Conservation (phyloP, 2,329 filamentous ascomycete species). For the Colletotrichum incanum region DNA sequence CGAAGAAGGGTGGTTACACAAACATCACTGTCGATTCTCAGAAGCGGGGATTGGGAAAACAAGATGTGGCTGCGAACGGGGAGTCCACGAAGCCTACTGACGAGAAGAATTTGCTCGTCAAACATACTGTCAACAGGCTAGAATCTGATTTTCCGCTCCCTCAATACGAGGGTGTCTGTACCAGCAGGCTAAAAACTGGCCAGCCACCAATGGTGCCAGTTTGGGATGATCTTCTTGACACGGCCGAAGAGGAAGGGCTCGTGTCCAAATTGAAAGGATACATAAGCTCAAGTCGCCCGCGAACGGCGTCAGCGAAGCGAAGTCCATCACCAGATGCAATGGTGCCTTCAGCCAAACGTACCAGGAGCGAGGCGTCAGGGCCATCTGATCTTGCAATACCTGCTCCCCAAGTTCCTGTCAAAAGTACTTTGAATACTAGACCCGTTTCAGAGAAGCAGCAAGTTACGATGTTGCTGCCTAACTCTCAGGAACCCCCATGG, state of each 20-base stretch:
- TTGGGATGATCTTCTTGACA: conserved; percentile 55
- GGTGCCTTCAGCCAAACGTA: conserved; percentile 21
- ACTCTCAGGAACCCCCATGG: conserved; percentile 21
- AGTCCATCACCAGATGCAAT: conserved; percentile 10
- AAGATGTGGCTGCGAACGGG: too few relatives aligned
- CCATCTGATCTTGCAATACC: not conserved
- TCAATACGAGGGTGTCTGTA: conserved; percentile 55
- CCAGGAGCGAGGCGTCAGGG: not conserved
- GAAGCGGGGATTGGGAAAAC: not conserved
- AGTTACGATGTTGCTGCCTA: conserved; percentile 15
- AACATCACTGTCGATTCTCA: not conserved
- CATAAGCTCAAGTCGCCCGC: not conserved
- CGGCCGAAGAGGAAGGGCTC: conserved; percentile 58
- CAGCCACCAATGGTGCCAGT: conserved; percentile 57
- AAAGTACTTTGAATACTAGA: not conserved
- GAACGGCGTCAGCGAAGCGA: conserved; percentile 18
- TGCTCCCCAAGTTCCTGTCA: not conserved
- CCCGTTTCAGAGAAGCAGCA: not conserved
- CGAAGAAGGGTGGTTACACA: not conserved
- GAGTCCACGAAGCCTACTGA: not conserved
- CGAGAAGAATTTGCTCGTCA: not conserved
- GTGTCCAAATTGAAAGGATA: conserved; percentile 48
- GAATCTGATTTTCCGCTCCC: conserved; percentile 17
- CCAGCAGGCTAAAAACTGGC: conserved; percentile 60
- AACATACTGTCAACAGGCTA: conserved; percentile 44